Conservation (phyloP, 108 stramenopile genomes). For the Chaetoceros tenuissimus region DNA sequence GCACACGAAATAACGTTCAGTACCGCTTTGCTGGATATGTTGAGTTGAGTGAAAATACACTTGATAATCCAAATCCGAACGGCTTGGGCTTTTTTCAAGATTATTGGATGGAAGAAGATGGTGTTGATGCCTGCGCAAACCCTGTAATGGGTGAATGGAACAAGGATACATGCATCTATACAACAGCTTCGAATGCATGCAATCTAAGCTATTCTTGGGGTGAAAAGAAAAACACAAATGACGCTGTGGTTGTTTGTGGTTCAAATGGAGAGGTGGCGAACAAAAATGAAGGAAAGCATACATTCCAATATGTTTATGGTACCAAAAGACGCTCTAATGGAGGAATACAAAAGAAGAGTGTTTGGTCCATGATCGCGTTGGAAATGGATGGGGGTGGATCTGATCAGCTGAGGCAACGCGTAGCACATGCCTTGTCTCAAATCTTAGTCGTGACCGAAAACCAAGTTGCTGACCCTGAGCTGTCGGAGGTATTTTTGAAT, state of each 20-base stretch:
- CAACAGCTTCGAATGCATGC: not conserved
- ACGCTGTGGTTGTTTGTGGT: constrained; percentile 30
- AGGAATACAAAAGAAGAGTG: constrained; percentile 19
- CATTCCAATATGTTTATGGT: not conserved
- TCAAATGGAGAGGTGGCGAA: constrained; percentile 33
- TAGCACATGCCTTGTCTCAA: constrained; percentile 29
- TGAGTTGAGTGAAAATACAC: constrained; percentile 14
- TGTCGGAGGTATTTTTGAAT: constrained; percentile 19
- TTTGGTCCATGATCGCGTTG: constrained; percentile 48
- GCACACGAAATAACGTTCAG: not conserved
- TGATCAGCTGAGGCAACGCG: constrained; percentile 41
- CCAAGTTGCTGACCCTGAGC: not conserved
- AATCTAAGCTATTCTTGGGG: not conserved
- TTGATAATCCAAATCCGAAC: constrained; percentile 17
- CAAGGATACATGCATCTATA: constrained; percentile 15
- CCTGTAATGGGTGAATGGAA: constrained; percentile 37
- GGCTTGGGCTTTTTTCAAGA: constrained; percentile 15
- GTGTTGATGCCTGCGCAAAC: constrained; percentile 26
- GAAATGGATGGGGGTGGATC: constrained; percentile 36
- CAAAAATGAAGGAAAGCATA: constrained; percentile 5
- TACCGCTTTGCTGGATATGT: not conserved
- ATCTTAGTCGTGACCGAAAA: constrained; percentile 17
- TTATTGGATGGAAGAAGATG: too few species aligned
- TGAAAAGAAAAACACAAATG: not conserved
- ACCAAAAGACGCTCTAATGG: not conserved